Conservation (phyloP, 2,329 filamentous ascomycete genomes). For the Didymella pomorum region DNA sequence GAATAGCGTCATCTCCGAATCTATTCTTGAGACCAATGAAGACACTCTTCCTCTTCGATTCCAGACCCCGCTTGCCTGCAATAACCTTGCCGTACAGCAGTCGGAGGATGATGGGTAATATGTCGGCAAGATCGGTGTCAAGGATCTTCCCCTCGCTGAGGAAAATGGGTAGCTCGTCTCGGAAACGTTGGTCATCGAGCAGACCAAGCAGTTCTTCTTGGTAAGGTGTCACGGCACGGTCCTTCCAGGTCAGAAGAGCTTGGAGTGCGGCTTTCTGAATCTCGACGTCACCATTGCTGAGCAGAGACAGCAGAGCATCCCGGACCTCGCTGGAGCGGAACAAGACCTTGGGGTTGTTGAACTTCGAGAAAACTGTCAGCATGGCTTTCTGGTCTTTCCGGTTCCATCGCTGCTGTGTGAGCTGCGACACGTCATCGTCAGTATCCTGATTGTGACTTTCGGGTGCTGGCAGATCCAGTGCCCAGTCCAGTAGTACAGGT, state of each 20-base stretch:
- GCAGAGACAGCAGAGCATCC: slow-evolving; percentile 73
- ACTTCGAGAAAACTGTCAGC: slow-evolving; percentile 81
- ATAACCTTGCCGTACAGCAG: slow-evolving; percentile 91
- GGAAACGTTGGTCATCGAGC: slow-evolving; percentile 88
- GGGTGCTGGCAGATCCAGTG: slow-evolving; percentile 43
- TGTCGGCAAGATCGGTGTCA: slow-evolving; percentile 71
- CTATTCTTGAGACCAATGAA: slow-evolving; percentile 78
- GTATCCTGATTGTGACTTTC: slow-evolving; percentile 23
- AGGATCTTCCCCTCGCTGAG: slow-evolving; percentile 75
- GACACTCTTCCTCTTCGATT: slow-evolving; percentile 75
- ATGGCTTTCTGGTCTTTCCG: slow-evolving; percentile 85
- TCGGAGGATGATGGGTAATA: slow-evolving; percentile 87
- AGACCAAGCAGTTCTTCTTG: slow-evolving; percentile 86
- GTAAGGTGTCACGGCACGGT: slow-evolving; percentile 76
- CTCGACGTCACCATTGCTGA: slow-evolving; percentile 89
- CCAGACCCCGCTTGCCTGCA: slow-evolving; percentile 81
- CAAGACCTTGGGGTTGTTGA: slow-evolving; percentile 84
- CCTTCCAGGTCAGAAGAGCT: slow-evolving; percentile 89
- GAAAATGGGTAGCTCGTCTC: slow-evolving; percentile 91
- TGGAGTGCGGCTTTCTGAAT: slow-evolving; percentile 86
- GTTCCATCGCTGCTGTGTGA: slow-evolving; percentile 62
- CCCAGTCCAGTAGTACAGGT: slow-evolving; percentile 85
- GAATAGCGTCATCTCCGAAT: slow-evolving; percentile 76
- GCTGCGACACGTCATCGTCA: slow-evolving; percentile 19
- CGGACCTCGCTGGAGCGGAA: slow-evolving; percentile 81